phyloP scores from a whole-genome alignment of 23 red algal species.

The Gracilaria vermiculophylla region DNA sequence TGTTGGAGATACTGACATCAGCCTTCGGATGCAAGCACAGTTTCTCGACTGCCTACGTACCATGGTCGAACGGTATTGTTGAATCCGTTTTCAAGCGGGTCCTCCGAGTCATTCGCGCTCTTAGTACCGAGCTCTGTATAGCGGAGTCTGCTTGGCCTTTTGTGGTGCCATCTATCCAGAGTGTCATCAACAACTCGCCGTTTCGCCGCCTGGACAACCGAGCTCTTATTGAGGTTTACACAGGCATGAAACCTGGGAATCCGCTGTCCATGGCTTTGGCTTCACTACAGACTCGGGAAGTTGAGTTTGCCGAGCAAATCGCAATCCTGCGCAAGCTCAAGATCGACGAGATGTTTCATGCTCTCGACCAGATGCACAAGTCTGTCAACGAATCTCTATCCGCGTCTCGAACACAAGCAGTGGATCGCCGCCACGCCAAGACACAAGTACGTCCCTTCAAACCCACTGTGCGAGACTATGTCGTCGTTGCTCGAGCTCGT shows the following conservation, averaged over 20 bases:
- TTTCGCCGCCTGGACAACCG: not conserved
- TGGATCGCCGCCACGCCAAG: not conserved
- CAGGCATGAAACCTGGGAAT: not conserved
- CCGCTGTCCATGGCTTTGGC: not conserved
- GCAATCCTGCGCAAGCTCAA: not conserved
- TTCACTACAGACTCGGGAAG: not conserved
- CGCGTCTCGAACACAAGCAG: not conserved
- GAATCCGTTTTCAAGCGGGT: not conserved
- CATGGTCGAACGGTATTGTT: not conserved
- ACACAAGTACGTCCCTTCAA: not conserved
- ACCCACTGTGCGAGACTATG: not conserved
- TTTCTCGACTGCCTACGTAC: conserved; percentile 7
- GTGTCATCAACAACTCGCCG: not conserved
- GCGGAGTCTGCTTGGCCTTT: not conserved
- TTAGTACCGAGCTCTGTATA: not conserved
- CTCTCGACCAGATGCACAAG: not conserved
- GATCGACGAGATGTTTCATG: not conserved
- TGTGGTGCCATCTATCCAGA: not conserved
- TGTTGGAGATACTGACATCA: not conserved
- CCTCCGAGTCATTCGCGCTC: not conserved
- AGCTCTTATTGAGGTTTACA: not conserved
- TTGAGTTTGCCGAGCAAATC: not conserved
- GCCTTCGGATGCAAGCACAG: not conserved
- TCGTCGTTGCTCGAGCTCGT: not conserved
- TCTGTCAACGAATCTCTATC: not conserved